A percentile compares a stretch with the other conserved stretches of the same genome.
These are phyloP conservation scores for Thermothielavioides terrestris DNA, from an alignment of 495 filamentous ascomycete genomes.

Conservation along the genomic window DNA sequence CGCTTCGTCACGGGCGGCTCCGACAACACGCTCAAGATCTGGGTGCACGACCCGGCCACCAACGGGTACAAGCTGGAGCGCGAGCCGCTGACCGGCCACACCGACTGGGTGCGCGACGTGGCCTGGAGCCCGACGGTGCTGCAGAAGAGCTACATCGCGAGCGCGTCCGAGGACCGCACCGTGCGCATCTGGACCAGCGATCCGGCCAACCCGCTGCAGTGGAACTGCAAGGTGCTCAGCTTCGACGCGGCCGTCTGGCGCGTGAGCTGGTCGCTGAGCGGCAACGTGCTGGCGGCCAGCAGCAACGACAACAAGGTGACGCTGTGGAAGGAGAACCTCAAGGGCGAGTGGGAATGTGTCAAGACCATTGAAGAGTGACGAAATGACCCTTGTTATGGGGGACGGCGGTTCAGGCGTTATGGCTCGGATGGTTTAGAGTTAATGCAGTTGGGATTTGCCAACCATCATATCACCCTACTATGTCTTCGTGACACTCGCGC, in stretches of 20 bases:
- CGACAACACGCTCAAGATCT: constrained; percentile 88
- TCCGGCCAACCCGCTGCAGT: constrained; percentile 50
- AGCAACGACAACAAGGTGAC: constrained; percentile 96
- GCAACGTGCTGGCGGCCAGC: constrained; percentile 90
- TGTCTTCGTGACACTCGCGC: no score
- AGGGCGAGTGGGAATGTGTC: constrained; percentile 83
- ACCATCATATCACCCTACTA: no score
- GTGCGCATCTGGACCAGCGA: constrained; percentile 92
- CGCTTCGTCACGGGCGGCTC: constrained; percentile 90
- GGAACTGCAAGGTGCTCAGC: constrained; percentile 72
- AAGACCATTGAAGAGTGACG: constrained; percentile 88
- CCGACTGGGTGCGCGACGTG: constrained; percentile 97
- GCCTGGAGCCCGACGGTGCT: constrained; percentile 92
- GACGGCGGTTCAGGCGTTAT: background rate
- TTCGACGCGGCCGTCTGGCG: constrained; percentile 91
- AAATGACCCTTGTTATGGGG: no score
- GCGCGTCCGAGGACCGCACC: constrained; percentile 89
- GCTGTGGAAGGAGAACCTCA: constrained; percentile 76
- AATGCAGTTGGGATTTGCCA: background rate
- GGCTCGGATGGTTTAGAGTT: constrained; percentile 9
- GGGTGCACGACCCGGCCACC: constrained; percentile 48
- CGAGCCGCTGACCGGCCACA: constrained; percentile 62
- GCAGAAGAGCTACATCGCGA: constrained; percentile 90
- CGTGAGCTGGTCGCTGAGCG: constrained; percentile 95
- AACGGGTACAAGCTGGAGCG: constrained; percentile 46